Evolutionary conservation across 1,284 basidiomycete genomes (phyloP).

Genomic region (Schizopora paradoxa): DNA sequence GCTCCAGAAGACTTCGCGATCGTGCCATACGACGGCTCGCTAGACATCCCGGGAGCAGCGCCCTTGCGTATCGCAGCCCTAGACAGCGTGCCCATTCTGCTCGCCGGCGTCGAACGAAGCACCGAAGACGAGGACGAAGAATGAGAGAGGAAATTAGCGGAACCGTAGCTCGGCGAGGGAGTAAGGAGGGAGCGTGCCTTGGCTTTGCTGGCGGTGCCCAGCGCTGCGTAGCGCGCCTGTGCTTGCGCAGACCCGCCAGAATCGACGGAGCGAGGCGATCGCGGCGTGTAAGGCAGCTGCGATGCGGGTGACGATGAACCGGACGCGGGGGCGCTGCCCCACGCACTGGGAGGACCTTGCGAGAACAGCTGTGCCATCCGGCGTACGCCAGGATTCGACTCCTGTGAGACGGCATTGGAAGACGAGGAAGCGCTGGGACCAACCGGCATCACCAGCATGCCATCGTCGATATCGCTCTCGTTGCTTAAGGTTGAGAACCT

Average conservation of each 20-base stretch:
- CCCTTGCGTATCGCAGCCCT: conserved; percentile 28
- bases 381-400: conserved; percentile 3
- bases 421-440: conserved; percentile 35
- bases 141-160: no score
- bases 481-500: conserved; percentile 36
- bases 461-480: conserved; percentile 67
- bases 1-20: conserved; percentile 57
- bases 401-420: not conserved
- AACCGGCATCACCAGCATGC: conserved; percentile 69
- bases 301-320: conserved; percentile 10
- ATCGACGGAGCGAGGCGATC: conserved; percentile 13
- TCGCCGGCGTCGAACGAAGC: no score
- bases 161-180: no score
- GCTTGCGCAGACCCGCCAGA: conserved; percentile 20
- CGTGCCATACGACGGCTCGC: conserved; percentile 58
- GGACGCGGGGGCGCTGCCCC: conserved; percentile 17
- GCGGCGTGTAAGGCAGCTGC: conserved; percentile 6
- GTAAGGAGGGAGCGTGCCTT: conserved; percentile 15
- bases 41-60: conserved; percentile 46
- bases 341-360: conserved; percentile 10
- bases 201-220: conserved; percentile 43
- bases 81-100: conserved; percentile 28
- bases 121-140: not conserved
- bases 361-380: conserved; percentile 17
- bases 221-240: conserved; percentile 15